Evolutionary conservation across 345 rosid species (phyloP), one percentile per base, ranked within the genome.

Genomic region (Gossypium raimondii): DNA sequence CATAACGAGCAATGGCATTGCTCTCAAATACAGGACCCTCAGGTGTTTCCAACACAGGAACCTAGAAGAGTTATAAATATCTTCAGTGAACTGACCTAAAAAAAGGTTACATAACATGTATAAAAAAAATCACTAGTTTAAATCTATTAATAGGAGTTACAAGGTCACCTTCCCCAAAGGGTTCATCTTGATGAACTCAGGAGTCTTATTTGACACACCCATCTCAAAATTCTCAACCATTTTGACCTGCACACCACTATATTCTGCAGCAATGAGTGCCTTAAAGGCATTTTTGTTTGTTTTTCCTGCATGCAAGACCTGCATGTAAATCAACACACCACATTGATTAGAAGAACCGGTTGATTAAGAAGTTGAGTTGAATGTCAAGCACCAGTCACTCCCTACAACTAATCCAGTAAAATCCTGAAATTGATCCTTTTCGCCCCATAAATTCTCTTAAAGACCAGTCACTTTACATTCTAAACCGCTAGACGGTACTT

Each of bases 41-140:
- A 0, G 98, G 95, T 38, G 99, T 96, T 85, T 96, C 92, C 87
- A 96, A 81, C 75, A 96, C 93, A 12, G 97, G 99, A 83, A 96
- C 89, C 98, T 93, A 78, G 9, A 75, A 38, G 8, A 78, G 75
- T 6, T 47, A 38, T 0, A 55, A 0, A 70, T 34, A 58, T 25
- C 29, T 14, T 73, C 18, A 74, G 50, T 41, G 64, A 66, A 22
- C 24, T 12, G 11, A 45, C 51, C 12, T 10, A 47, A 22, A 13
- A 17, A 52, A 10, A 29, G 10, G 16, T 25, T 68, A 25, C 16
- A 50, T 4, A 27, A 48, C 1, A 34, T 4, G 64, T 24, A 9
- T 1, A 59, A 7, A 10, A 1, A 59, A 2, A 2, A 25, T 58
- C 2, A 5, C 41, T 10, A 16, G 1, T 29, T 70, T 1, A 25